A percentile compares a stretch with the other conserved stretches of the same genome.
Conservation (phyloP, 495 filamentous ascomycete species). For the Haplographium delicatum region DNA sequence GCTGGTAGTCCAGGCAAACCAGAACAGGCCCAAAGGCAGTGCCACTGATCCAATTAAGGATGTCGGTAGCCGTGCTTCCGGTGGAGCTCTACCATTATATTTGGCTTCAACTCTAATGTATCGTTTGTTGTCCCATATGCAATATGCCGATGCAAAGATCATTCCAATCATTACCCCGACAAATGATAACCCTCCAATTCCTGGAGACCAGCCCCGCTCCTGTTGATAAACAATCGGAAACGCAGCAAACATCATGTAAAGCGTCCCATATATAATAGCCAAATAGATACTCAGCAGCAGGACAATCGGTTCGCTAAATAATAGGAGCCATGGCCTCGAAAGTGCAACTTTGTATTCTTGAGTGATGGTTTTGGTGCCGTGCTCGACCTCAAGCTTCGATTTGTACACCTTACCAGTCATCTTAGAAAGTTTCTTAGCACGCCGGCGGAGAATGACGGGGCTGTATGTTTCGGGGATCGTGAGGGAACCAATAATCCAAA, state of each 20-base stretch:
- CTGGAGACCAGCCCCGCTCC: conserved; percentile 65
- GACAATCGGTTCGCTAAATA: conserved; percentile 80
- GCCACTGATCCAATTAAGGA: conserved; percentile 62
- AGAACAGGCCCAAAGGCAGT: conserved; percentile 65
- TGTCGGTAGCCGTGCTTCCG: conserved; percentile 73
- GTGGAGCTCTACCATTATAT: conserved; percentile 40
- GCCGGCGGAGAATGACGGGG: conserved; percentile 62
- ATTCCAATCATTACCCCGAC: conserved; percentile 77
- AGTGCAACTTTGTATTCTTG: conserved; percentile 44
- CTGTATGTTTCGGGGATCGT: conserved; percentile 84
- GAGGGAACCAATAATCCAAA: conserved; percentile 59
- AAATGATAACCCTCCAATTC: conserved; percentile 74
- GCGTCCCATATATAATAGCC: conserved; percentile 64
- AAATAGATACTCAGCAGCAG: conserved; percentile 71
- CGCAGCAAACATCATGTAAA: conserved; percentile 89
- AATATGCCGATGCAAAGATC: conserved; percentile 59
- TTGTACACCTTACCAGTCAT: conserved; percentile 62
- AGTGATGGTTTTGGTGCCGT: conserved; percentile 29
- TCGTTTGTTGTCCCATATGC: conserved; percentile 59
- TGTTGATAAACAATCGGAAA: conserved; percentile 78
- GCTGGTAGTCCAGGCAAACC: conserved; percentile 60
- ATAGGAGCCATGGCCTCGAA: conserved; percentile 44
- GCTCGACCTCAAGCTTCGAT: conserved; percentile 45
- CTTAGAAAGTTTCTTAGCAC: conserved; percentile 62
- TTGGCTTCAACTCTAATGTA: conserved; percentile 33